Evolutionary conservation across 345 rosid genomes (phyloP), one percentile per base, ranked within the genome.

Genomic region (Carallia pectinifolia): DNA sequence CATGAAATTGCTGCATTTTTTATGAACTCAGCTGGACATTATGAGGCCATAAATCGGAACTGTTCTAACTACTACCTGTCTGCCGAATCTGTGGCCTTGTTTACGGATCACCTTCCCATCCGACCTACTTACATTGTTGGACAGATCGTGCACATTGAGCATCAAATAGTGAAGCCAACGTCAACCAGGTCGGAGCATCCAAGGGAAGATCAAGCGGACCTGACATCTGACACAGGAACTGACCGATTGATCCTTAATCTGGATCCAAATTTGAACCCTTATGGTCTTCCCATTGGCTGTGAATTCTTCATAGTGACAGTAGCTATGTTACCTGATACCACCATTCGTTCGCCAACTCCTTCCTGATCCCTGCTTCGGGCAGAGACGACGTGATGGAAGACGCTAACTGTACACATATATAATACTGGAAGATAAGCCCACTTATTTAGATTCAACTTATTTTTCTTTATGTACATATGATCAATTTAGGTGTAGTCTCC

Each of bases 1-100:
- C 98, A 87, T 69, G 96, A 90, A 81, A 85, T 88, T 63, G 99
- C 97, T 60, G 99, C 96, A 44, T 96, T 96, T 82, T 90, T 96
- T 72, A 86, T 85, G 48, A 89, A 90, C 70, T 74, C 87, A 39
- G 72, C 86, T 13, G 97, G 95, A 68, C 85, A 92, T 73, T 92
- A 92, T 1, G 96, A 90, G 79, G 99, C 98, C 6, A 87, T 92
- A 67, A 87, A 76, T 77, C 81, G 93, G 71, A 88, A 81, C 81
- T 79, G 85, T 80, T 80, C 79, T 9, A 89, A 86, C 75, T 88
- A 88, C 82, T 96, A 89, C 73, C 80, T 96, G 63, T 92, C 99
- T 69, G 77, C 90, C 59, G 99, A 90, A 82, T 96, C 99, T 0
- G 95, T 89, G 79, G 93, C 97, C 69, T 80, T 96, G 81, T 96